These are phyloP conservation scores for Exophiala mesophila DNA, from an alignment of 2,329 filamentous ascomycete species.

Conservation along the genomic window DNA sequence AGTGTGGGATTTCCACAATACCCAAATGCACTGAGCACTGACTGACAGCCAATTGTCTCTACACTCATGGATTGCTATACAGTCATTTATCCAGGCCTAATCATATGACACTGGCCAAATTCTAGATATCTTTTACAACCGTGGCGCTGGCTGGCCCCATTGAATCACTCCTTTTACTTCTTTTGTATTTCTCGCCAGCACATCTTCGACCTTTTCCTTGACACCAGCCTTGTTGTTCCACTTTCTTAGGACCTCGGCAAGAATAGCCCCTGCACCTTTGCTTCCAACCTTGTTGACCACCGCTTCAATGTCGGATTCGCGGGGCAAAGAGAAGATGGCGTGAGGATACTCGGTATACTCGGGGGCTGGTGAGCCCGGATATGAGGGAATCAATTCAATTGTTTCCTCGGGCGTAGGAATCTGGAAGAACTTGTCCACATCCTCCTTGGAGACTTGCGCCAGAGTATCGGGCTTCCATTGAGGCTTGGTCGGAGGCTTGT, in stretches of 20 bases:
- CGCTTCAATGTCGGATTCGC: constrained; percentile 53
- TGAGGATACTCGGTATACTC: constrained; percentile 73
- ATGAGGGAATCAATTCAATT: constrained; percentile 57
- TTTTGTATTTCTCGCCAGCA: constrained; percentile 59
- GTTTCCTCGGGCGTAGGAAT: constrained; percentile 41
- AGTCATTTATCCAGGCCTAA: too few species aligned
- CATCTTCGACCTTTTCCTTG: constrained; percentile 62
- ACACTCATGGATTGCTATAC: too few species aligned
- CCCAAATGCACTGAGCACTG: too few species aligned
- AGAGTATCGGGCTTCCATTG: constrained; percentile 72
- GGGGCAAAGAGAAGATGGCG: constrained; percentile 63
- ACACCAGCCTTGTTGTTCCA: constrained; percentile 65
- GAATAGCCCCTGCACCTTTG: constrained; percentile 52
- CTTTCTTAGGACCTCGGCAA: constrained; percentile 57
- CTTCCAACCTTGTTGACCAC: constrained; percentile 42
- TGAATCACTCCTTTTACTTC: constrained; percentile 36
- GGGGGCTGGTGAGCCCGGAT: constrained; percentile 27
- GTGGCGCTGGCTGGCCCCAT: constrained; percentile 14
- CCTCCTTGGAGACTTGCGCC: constrained; percentile 55
- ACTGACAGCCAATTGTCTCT: too few species aligned
- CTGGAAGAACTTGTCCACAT: constrained; percentile 67
- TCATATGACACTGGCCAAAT: too few species aligned
- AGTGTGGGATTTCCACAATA: too few species aligned
- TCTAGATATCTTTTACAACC: too few species aligned
- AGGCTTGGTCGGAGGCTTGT: constrained; percentile 61